phyloP scores from a whole-genome alignment of 495 filamentous ascomycete genomes.

The Penicillium daleae region DNA sequence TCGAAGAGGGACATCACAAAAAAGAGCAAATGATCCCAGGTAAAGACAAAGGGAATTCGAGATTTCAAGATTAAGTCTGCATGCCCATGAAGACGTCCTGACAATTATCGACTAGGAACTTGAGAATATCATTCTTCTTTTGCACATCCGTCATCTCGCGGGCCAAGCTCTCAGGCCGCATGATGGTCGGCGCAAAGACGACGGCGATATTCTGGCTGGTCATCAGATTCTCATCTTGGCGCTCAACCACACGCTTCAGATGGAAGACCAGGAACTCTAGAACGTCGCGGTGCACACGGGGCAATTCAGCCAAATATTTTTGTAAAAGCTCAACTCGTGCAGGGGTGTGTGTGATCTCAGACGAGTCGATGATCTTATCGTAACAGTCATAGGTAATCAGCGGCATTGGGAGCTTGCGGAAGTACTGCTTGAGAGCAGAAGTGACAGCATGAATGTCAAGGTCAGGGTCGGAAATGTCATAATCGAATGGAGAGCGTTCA shows the following conservation, averaged over 20 bases:
- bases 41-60: not conserved
- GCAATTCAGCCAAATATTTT: slow-evolving; percentile 73
- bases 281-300: slow-evolving; percentile 79
- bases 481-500: slow-evolving; percentile 70
- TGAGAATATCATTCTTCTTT: slow-evolving; percentile 85
- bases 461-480: slow-evolving; percentile 89
- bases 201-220: slow-evolving; percentile 93
- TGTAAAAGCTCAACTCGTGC: slow-evolving; percentile 68
- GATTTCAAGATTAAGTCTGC: slow-evolving; percentile 26
- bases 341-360: slow-evolving; percentile 39
- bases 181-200: slow-evolving; percentile 97
- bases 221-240: slow-evolving; percentile 88
- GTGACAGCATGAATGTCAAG: slow-evolving; percentile 97
- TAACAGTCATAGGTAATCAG: slow-evolving; percentile 93
- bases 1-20: slow-evolving; percentile 14
- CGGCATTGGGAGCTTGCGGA: slow-evolving; percentile 89
- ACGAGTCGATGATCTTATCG: slow-evolving; percentile 80
- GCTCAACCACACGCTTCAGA: slow-evolving; percentile 81
- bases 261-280: slow-evolving; percentile 96
- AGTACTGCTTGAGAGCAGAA: slow-evolving; percentile 95
- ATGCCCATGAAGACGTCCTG: slow-evolving; percentile 71
- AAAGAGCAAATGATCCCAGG: slow-evolving; percentile 26
- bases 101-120: slow-evolving; percentile 87
- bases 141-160: slow-evolving; percentile 96
- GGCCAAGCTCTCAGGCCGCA: slow-evolving; percentile 84